Evolutionary conservation across 768 basidiomycete species (phyloP).

Genomic region (Cystofilobasidium macerans): DNA sequence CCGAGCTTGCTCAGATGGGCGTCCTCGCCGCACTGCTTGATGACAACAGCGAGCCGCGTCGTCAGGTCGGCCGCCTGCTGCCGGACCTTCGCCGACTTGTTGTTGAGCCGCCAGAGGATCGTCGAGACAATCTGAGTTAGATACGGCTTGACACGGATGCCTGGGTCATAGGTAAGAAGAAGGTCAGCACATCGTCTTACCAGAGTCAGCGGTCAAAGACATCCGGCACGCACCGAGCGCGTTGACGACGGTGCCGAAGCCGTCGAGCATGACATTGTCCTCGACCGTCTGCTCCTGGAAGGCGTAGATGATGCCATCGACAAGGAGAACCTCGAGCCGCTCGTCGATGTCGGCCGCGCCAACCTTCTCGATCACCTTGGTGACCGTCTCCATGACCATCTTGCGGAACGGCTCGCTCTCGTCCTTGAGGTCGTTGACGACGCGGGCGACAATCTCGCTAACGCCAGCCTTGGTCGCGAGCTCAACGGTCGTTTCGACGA

Average conservation of each 20-base stretch:
- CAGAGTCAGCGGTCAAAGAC: too few relatives aligned
- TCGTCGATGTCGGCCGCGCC: conserved; percentile 98
- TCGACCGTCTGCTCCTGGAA: conserved; percentile 99
- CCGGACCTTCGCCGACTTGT: conserved; percentile 98
- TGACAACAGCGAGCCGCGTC: conserved; percentile 86
- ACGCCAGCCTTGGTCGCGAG: conserved; percentile 95
- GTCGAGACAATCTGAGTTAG: conserved; percentile 98
- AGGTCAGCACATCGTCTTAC: too few relatives aligned
- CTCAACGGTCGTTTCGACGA: conserved; percentile 97
- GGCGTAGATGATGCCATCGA: conserved; percentile 97
- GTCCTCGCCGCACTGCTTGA: conserved; percentile 98
- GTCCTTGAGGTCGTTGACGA: conserved; percentile 77
- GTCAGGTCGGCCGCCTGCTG: conserved; percentile 99
- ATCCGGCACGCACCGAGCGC: conserved; percentile 51
- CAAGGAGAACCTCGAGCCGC: conserved; percentile 79
- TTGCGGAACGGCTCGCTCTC: conserved; percentile 53
- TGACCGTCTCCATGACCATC: conserved; percentile 99
- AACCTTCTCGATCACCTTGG: conserved; percentile 81
- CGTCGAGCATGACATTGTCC: conserved; percentile 98
- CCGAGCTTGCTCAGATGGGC: conserved; percentile 90
- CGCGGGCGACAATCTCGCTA: conserved; percentile 80
- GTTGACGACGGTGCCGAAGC: conserved; percentile 94
- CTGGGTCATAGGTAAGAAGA: conserved; percentile 34
- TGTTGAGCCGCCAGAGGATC: conserved; percentile 96
- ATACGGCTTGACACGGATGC: conserved; percentile 94